Conservation (phyloP, 148 eudicot genomes). For the Rhododendron molle region DNA sequence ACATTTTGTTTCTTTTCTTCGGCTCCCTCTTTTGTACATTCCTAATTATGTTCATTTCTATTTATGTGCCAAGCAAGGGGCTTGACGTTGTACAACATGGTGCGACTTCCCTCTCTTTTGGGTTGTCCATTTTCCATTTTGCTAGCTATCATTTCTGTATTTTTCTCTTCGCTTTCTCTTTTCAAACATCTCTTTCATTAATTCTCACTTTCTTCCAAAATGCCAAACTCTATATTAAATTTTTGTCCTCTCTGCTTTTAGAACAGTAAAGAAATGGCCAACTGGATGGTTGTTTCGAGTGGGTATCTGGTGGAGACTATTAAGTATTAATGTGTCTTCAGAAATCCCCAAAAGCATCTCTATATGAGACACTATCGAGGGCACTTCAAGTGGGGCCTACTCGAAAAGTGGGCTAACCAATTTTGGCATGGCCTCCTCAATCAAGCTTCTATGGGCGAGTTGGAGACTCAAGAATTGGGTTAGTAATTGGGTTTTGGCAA, state of each 20-base stretch:
- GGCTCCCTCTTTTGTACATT: background rate
- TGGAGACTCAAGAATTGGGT: background rate
- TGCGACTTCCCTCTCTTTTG: background rate
- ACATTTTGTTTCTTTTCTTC: background rate
- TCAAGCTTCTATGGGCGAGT: background rate
- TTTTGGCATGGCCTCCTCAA: background rate
- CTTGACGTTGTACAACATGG: background rate
- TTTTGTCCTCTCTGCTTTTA: background rate
- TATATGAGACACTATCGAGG: background rate
- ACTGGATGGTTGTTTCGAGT: background rate
- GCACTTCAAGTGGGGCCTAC: background rate
- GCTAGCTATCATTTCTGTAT: background rate
- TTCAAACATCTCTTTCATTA: background rate
- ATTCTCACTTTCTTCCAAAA: no score
- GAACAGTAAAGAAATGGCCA: background rate
- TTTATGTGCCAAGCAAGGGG: background rate
- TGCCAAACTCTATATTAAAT: no score
- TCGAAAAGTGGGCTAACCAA: background rate
- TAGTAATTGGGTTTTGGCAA: background rate
- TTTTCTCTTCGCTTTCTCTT: background rate
- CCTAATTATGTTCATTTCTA: background rate
- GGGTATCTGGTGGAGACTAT: background rate
- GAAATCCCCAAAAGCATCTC: background rate
- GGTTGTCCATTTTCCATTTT: background rate
- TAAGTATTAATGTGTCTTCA: background rate